phyloP scores from a whole-genome alignment of 148 eudicot genomes.

The Arbutus unedo region DNA sequence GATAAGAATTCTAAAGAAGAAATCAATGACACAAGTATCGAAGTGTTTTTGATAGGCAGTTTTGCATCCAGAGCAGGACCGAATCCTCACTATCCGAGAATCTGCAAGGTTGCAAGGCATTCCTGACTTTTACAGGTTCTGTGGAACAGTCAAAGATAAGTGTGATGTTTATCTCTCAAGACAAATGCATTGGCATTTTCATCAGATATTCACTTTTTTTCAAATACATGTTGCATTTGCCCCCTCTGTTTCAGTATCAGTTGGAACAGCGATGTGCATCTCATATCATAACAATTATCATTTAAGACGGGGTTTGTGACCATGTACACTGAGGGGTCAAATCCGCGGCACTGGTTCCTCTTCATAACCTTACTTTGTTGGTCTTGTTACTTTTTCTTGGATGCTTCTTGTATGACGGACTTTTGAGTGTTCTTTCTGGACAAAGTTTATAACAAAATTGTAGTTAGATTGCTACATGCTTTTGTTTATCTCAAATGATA shows the following conservation, averaged over 20 bases:
- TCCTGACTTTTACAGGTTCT: slow-evolving; percentile 77
- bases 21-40: slow-evolving; percentile 1
- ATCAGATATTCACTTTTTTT: not conserved
- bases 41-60: slow-evolving; percentile 33
- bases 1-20: not conserved
- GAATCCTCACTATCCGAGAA: slow-evolving; percentile 75
- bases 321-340: too few relatives aligned
- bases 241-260: too few relatives aligned
- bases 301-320: too few relatives aligned
- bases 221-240: too few relatives aligned
- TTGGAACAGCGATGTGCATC: too few relatives aligned
- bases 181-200: not conserved
- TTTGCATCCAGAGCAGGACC: slow-evolving; percentile 87
- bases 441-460: too few relatives aligned
- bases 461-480: not conserved
- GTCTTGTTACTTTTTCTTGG: too few relatives aligned
- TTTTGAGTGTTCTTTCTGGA: too few relatives aligned
- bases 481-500: not conserved
- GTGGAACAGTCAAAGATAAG: slow-evolving; percentile 77
- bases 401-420: too few relatives aligned
- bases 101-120: slow-evolving; percentile 92
- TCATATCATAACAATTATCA: too few relatives aligned
- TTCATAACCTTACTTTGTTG: too few relatives aligned
- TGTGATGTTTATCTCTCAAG: slow-evolving; percentile 10
- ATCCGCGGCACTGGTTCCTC: too few relatives aligned